Base-by-base conservation (phyloP, 345 rosid species). In the Arabis alpina region DNA sequence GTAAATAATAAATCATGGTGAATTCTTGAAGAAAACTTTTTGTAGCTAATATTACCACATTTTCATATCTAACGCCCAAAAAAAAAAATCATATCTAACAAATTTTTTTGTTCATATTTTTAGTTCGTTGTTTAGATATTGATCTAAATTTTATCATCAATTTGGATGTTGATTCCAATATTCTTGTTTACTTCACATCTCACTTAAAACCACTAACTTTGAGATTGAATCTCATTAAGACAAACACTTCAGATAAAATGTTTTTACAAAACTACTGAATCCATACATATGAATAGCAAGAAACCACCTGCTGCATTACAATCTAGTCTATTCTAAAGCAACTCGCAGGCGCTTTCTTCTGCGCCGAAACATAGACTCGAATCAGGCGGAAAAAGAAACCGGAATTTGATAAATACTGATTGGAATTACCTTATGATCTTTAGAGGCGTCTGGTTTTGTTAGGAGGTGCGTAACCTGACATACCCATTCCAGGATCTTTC, bases 401-500 rank as follows among this genome's bases (percentile, higher is more conserved):
- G 37, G 39, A 23, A 7, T 4, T 19, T 40, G 60, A 60, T 50
- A 41, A 39, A 10, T 12, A 15, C 1, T 19, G 23, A 19, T 19
- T 19, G 23, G 23, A 19, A 19, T 39, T 40, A 59, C 66, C 66
- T 39, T 59, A 2, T 51, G 16, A 28, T 41, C 40, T 41, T 82
- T 67, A 91, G 72, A 84, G 73, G 32, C 98, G 92, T 73, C 98
- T 86, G 66, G 84, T 80, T 80, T 87, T 93, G 82, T 85, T 92
- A 61, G 86, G 98, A 4, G 97, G 88, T 76, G 93, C 90, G 61
- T 91, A 91, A 67, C 96, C 94, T 9, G 90, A 76, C 85, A 84
- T 72, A 66, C 93, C 93, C 85, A 83, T 82, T 71, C 91, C 92
- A 1, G 91, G 88, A 55, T 91, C 98, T 74, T 87, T 93, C 81